Percentiles rank a stretch among this genome's conserved stretches.
These are phyloP conservation scores for Epichloe brachyelytri DNA, from an alignment of 2,329 filamentous ascomycete species.

Conservation along the genomic window DNA sequence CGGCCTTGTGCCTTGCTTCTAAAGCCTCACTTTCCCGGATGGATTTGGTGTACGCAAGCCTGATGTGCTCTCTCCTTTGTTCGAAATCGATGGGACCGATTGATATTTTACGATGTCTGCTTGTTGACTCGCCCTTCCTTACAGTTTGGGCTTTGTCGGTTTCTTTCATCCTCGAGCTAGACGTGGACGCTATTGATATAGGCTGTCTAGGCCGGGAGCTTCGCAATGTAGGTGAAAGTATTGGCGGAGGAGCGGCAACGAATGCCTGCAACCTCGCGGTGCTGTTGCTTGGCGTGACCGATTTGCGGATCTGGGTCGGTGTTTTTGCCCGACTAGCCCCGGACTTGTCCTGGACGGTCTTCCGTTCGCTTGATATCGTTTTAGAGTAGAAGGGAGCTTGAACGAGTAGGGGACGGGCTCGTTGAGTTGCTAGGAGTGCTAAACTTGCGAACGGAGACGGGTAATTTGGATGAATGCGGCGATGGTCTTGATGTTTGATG, in stretches of 20 bases:
- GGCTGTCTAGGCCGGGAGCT: slow-evolving; percentile 73
- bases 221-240: slow-evolving; percentile 64
- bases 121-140: slow-evolving; percentile 25
- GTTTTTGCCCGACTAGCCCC: slow-evolving; percentile 29
- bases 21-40: slow-evolving; percentile 58
- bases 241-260: slow-evolving; percentile 56
- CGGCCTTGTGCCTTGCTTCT: slow-evolving; percentile 39
- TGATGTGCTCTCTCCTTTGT: slow-evolving; percentile 67
- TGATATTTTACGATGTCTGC: slow-evolving; percentile 39
- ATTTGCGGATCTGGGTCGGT: slow-evolving; percentile 28
- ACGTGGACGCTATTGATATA: slow-evolving; percentile 61
- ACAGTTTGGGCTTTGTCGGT: slow-evolving; percentile 33
- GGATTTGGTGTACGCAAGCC: slow-evolving; percentile 75
- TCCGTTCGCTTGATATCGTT: slow-evolving; percentile 28
- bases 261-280: slow-evolving; percentile 57
- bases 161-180: slow-evolving; percentile 54
- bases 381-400: slow-evolving; percentile 38
- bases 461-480: slow-evolving; percentile 29
- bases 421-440: slow-evolving; percentile 31
- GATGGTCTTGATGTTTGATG: slow-evolving; percentile 18
- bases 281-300: slow-evolving; percentile 36
- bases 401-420: slow-evolving; percentile 39
- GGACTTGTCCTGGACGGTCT: slow-evolving; percentile 25
- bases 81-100: slow-evolving; percentile 75
- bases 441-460: slow-evolving; percentile 32